Evolutionary conservation across 2,329 filamentous ascomycete genomes (phyloP), one percentile per base, ranked within the genome.

Genomic region (Calycina herbarum): DNA sequence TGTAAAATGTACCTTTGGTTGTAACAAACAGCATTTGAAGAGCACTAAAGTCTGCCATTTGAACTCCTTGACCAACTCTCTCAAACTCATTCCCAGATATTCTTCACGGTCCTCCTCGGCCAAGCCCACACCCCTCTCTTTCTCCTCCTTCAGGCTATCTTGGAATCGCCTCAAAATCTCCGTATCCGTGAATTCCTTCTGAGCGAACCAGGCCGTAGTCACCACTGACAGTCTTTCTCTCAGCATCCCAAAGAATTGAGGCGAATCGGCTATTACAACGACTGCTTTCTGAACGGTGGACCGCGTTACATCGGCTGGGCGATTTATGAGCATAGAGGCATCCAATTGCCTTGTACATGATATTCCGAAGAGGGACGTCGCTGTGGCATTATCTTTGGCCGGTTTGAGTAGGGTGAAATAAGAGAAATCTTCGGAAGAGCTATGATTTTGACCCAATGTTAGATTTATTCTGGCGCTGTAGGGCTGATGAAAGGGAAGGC

Each of bases 201-300:
- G 95, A 68, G 90, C 92, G 79, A 99, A 99, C 95, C 95, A 99
- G 29, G 94, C 94, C 72, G 89, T 91, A 3, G 94, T 97, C 17
- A 99, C 94, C 38, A 97, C 89, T 59, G 91, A 91, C 69, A 99
- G 81, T 71, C 95, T 90, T 79, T 98, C 92, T 73, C 94, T 89
- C 76, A 99, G 81, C 80, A 95, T 91, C 64, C 93, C 94, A 78
- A 99, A 96, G 74, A 88, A 88, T 75, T 95, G 91, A 8, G 95
- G 95, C 69, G 88, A 93, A 78, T 97, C 92, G 63, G 92, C 93
- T 72, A 99, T 93, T 64, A 97, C 93, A 57, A 99, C 94, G 3
- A 99, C 93, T 15, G 94, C 95, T 81, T 99, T 99, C 77, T 99
- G 95, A 54, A 99, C 95, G 1, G 95, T 97, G 67, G 93, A 97